phyloP scores from a whole-genome alignment of 257 asterid genomes.

The Coffea canephora region DNA sequence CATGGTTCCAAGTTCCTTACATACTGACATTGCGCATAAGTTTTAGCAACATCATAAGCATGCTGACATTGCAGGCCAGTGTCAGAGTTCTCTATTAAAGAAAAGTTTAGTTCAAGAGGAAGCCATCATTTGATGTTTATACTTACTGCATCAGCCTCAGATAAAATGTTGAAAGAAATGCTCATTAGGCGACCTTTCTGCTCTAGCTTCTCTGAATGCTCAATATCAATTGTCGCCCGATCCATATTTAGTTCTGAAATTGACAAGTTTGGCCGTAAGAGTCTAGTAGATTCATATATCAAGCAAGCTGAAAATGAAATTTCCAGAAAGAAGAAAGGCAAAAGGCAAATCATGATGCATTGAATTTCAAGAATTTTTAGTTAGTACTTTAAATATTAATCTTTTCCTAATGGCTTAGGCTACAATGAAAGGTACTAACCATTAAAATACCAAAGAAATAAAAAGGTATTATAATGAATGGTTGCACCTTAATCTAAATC shows the following conservation, averaged over 20 bases:
- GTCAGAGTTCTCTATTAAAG: no score
- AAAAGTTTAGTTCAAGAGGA: background rate
- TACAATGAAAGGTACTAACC: background rate
- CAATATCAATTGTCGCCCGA: conserved; percentile 50
- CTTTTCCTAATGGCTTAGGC: background rate
- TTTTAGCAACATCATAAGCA: background rate
- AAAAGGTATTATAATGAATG: background rate
- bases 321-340: background rate
- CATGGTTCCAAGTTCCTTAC: background rate
- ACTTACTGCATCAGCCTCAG: conserved; percentile 86
- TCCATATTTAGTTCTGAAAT: conserved; percentile 6
- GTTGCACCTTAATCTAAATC: background rate
- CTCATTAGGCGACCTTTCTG: conserved; percentile 50
- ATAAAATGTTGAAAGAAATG: conserved; percentile 53
- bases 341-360: background rate
- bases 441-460: background rate
- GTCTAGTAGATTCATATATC: background rate
- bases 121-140: conserved; percentile 10
- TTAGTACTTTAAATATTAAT: background rate
- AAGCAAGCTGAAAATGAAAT: background rate
- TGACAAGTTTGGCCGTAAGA: background rate
- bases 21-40: background rate
- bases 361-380: background rate
- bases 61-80: background rate
- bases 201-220: conserved; percentile 44